Evolutionary conservation across 306 rosid species (phyloP).

Genomic region (Cicer chorassanicum): DNA sequence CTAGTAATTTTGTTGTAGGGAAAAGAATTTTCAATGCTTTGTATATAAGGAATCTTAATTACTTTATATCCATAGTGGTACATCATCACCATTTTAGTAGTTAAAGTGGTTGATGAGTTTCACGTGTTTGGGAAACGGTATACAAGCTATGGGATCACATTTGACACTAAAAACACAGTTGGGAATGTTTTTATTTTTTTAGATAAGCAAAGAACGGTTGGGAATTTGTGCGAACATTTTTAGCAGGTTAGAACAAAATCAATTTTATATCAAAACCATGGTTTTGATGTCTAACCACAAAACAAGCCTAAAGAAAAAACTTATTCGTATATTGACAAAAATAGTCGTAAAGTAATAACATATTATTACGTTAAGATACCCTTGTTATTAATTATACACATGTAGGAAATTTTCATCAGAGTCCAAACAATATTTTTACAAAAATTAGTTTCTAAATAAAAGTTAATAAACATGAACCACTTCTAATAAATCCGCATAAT

Average conservation of each 20-base stretch:
- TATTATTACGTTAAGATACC: background rate
- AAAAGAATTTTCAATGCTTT: background rate
- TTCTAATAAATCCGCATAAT: background rate
- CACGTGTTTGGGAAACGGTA: background rate
- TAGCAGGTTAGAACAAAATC: slow-evolving; percentile 1
- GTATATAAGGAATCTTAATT: slow-evolving; percentile 12
- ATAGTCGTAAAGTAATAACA: background rate
- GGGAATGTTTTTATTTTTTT: background rate
- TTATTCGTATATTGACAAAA: background rate
- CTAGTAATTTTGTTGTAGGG: slow-evolving; percentile 1
- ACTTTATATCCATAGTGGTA: background rate
- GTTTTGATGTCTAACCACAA: slow-evolving; percentile 29
- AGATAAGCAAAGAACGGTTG: background rate
- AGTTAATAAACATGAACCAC: background rate
- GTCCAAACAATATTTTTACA: background rate
- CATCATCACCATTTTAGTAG: slow-evolving; percentile 12
- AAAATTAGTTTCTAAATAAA: slow-evolving; percentile 12
- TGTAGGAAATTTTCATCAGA: background rate
- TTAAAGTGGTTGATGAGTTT: slow-evolving; percentile 1
- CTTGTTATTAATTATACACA: background rate
- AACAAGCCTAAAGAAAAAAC: background rate
- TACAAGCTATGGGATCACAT: background rate
- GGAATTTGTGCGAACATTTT: slow-evolving; percentile 7
- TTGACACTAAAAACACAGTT: background rate
- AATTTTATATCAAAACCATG: background rate